Conservation (phyloP, 139 green algal genomes). For the Haematococcus sp. region DNA sequence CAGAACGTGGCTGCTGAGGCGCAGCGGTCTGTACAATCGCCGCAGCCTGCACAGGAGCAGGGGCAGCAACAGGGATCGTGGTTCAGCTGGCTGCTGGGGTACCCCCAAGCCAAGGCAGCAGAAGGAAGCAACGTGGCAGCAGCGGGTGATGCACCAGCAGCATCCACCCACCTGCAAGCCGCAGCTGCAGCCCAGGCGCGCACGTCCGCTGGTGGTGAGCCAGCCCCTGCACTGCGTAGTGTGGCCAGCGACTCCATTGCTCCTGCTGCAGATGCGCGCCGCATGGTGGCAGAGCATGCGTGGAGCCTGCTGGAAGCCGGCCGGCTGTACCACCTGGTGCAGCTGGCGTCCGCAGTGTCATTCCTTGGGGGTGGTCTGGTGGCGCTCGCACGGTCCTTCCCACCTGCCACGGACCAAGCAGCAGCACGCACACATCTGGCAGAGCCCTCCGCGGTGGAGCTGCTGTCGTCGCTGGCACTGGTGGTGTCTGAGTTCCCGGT, state of each 20-base stretch:
- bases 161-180: too few species aligned
- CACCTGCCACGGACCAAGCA: too few species aligned
- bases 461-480: conserved; percentile 28
- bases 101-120: conserved; percentile 19
- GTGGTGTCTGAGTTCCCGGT: conserved; percentile 45
- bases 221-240: not conserved
- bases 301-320: conserved; percentile 52
- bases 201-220: not conserved
- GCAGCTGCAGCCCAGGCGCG: not conserved
- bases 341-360: conserved; percentile 18
- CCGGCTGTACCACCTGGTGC: conserved; percentile 30
- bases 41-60: too few species aligned
- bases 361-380: conserved; percentile 36
- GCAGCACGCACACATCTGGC: not conserved
- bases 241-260: conserved; percentile 5
- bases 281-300: conserved; percentile 43
- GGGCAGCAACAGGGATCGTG: conserved; percentile 19
- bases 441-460: conserved; percentile 7
- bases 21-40: too few species aligned
- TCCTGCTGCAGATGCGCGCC: conserved; percentile 29
- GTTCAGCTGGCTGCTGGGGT: conserved; percentile 41
- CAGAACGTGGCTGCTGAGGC: not conserved
- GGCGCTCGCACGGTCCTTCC: conserved; percentile 31
- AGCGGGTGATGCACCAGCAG: not conserved
- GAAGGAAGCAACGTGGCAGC: not conserved